Conservation (phyloP, 257 asterid species). For the Cordia subcordata region DNA sequence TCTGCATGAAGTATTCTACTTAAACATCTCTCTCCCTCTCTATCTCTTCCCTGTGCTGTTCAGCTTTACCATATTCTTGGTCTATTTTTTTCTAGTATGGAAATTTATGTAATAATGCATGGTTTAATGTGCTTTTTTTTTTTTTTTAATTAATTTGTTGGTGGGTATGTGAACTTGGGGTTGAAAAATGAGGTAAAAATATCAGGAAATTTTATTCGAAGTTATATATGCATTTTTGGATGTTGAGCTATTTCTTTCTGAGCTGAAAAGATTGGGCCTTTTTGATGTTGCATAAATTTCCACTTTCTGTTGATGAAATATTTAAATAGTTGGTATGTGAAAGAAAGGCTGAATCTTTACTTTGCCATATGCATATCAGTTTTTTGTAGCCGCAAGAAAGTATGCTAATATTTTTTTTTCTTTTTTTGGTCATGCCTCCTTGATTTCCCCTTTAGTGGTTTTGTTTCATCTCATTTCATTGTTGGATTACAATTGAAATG, state of each 20-base stretch:
- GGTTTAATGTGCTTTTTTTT: neutral
- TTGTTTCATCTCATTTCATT: too few species aligned
- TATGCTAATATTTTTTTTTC: too few species aligned
- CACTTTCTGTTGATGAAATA: neutral
- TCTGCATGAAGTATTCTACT: neutral
- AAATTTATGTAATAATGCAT: neutral
- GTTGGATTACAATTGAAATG: too few species aligned
- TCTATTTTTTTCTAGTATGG: neutral
- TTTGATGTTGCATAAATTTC: neutral
- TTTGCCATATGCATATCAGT: neutral
- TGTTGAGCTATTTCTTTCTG: neutral
- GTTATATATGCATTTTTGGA: slow-evolving; percentile 1
- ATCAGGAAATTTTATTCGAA: neutral
- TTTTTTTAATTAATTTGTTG: neutral
- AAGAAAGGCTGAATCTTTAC: neutral
- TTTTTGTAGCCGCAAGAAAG: too few species aligned
- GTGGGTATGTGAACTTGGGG: neutral
- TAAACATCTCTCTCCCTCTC: neutral
- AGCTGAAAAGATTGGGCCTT: neutral
- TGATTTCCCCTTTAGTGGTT: neutral
- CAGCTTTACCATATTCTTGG: neutral
- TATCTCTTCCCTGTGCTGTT: neutral
- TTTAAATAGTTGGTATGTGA: neutral
- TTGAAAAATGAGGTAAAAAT: neutral
- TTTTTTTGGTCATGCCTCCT: too few species aligned